Evolutionary conservation across 2,329 filamentous ascomycete species (phyloP), one percentile per base, ranked within the genome.

Genomic region (Aspergillus phoenicis): DNA sequence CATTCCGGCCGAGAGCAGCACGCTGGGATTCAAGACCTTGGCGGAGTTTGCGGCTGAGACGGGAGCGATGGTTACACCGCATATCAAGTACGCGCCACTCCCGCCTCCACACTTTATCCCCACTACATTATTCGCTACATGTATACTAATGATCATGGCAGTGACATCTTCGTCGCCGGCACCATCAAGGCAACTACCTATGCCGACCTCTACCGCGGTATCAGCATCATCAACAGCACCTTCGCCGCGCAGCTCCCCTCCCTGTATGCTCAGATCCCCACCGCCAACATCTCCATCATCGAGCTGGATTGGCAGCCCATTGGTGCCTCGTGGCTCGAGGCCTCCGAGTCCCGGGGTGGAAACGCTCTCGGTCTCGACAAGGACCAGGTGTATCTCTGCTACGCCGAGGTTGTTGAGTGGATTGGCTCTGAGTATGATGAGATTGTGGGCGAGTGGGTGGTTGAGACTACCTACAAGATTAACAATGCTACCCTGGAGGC

Each of bases 291-390:
- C 57, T 77, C 76, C 43, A 79, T 78, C 62, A 73, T 81, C 52
- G 69, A 81, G 33, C 66, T 81, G 10, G 72, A 75, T 58, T 69
- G 76, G 57, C 70, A 78, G 22, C 76, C 77, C 11, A 75, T 76
- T 8, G 69, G 73, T 5, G 59, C 73, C 43, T 70, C 73, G 58
- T 80, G 75, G 75, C 73, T 79, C 26, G 52, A 66, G 43, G 70
- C 70, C 20, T 69, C 70, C 0, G 65, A 65, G 22, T 52, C 59
- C 22, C 61, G 62, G 36, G 70, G 70, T 51, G 70, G 70, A 7
- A 73, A 71, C 43, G 67, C 70, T 2, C 65, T 72, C 5, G 70
- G 70, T 4, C 63, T 71, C 6, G 66, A 73, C 48, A 45, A 67
- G 0, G 68, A 75, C 13, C 70, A 74, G 33, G 64, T 80, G n/a